phyloP scores from a whole-genome alignment of 257 asterid genomes.

The Fraxinus americana region DNA sequence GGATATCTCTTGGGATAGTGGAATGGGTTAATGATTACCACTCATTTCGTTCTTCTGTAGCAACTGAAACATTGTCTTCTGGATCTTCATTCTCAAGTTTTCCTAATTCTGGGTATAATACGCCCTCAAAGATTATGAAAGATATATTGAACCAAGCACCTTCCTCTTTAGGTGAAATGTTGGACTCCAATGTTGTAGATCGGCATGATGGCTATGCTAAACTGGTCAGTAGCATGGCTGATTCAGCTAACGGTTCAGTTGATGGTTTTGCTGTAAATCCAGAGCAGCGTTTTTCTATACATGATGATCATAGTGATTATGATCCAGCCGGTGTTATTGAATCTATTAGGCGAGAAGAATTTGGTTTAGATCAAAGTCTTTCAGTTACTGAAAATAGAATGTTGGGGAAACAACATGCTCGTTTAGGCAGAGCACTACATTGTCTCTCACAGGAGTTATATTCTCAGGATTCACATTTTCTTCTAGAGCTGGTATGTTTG shows the following conservation, averaged over 20 bases:
- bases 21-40: slow-evolving; percentile 86
- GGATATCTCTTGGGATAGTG: slow-evolving; percentile 75
- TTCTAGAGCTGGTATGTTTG: slow-evolving; percentile 82
- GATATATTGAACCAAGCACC: slow-evolving; percentile 22
- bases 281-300: slow-evolving; percentile 14
- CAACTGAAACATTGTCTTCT: slow-evolving; percentile 35
- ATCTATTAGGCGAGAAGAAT: slow-evolving; percentile 79
- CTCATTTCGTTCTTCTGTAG: slow-evolving; percentile 41
- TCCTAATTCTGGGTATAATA: slow-evolving; percentile 29
- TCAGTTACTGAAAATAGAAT: slow-evolving; percentile 65
- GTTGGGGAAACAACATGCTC: slow-evolving; percentile 96
- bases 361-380: slow-evolving; percentile 69
- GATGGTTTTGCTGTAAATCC: slow-evolving; percentile 28
- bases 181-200: slow-evolving; percentile 29
- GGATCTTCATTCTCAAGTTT: slow-evolving; percentile 44
- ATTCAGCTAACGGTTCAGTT: slow-evolving; percentile 31
- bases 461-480: slow-evolving; percentile 97
- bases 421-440: slow-evolving; percentile 96
- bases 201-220: slow-evolving; percentile 25
- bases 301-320: slow-evolving; percentile 26
- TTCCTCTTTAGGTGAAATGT: slow-evolving; percentile 29
- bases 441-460: slow-evolving; percentile 96
- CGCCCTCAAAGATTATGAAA: slow-evolving; percentile 31
- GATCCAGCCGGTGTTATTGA: slow-evolving; percentile 63
- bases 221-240: slow-evolving; percentile 25